Base-by-base conservation (phyloP, 2,329 filamentous ascomycete species). In the Neofusicoccum kwambonambiense region DNA sequence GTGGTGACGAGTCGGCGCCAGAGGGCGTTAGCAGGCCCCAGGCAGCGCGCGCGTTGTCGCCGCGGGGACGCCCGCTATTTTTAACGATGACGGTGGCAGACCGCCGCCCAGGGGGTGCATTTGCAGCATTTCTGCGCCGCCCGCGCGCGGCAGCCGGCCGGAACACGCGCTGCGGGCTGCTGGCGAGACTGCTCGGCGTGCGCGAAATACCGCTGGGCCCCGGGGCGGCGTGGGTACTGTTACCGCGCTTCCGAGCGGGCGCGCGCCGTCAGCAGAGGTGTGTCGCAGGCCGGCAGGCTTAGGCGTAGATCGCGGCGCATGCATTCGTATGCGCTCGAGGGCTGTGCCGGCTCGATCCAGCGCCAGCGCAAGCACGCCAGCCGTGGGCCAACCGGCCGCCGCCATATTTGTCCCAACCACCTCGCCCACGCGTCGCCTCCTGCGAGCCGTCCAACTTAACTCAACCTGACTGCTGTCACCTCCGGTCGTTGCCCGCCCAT, bases 321-420 rank as follows among this genome's bases (percentile, higher is more conserved):
- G 52, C 52, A 42, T 42, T 56, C 52, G 52, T 56, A 42, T 31
- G 35, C 27, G 27, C 19, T 42, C 52, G 35, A 56, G 52, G 52
- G 41, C 51, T 41, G 51, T 57, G 52, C 52, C 52, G 52, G 52
- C 52, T 41, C 52, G 52, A 56, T 56, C 56, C 56, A 60, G 56
- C 35, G 51, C 37, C 37, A 57, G 27, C 27, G 56, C 56, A 45
- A 39, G 56, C 56, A 39, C 37, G 37, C 37, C 41, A 60, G 56
- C 56, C 56, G 56, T 45, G 37, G 41, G 22, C 54, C 41, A 58
- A 45, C 54, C 54, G 54, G 42, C 42, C 22, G 56, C 56, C 56
- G 56, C 56, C 56, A 47, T 60, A 60, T 60, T 47, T 60, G 56
- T 60, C 41, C 56, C 56, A 60, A 60, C 54, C 54, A 58, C 58